A percentile compares a stretch with the other conserved stretches of the same genome.
These are phyloP conservation scores for Sisymbrium altissimum DNA, from an alignment of 345 rosid species.

Conservation along the genomic window DNA sequence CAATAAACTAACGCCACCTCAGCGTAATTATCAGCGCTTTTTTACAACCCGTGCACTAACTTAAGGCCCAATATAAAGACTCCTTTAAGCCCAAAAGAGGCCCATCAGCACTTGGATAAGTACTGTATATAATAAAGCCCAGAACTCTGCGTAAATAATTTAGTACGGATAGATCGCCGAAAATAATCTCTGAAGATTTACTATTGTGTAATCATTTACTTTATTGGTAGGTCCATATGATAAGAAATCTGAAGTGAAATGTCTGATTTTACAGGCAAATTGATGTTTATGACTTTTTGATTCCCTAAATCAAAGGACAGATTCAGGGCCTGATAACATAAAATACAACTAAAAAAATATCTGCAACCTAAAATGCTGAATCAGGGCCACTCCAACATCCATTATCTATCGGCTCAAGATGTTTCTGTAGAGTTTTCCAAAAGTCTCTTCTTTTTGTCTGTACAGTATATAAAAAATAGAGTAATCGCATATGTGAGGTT, in stretches of 20 bases:
- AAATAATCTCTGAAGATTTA: too few relatives aligned
- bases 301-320: constrained; percentile 8
- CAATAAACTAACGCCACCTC: constrained; percentile 13
- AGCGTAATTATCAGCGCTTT: not conserved
- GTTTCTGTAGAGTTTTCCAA: not conserved
- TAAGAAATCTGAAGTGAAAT: constrained; percentile 12
- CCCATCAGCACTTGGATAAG: not conserved
- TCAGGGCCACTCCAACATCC: constrained; percentile 3
- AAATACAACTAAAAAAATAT: not conserved
- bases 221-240: constrained; percentile 29
- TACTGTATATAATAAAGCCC: not conserved
- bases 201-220: constrained; percentile 16
- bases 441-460: not conserved
- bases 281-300: constrained; percentile 7
- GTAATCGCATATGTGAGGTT: not conserved
- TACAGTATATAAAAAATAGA: not conserved
- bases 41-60: not conserved
- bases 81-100: constrained; percentile 16
- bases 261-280: constrained; percentile 23
- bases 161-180: not conserved
- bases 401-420: not conserved
- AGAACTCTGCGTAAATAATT: not conserved
- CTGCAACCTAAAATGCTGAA: not conserved
- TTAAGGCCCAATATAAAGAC: not conserved
- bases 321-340: not conserved